Evolutionary conservation across 768 basidiomycete genomes (phyloP), one percentile per base, ranked within the genome.

Genomic region (Suillus variegatus): DNA sequence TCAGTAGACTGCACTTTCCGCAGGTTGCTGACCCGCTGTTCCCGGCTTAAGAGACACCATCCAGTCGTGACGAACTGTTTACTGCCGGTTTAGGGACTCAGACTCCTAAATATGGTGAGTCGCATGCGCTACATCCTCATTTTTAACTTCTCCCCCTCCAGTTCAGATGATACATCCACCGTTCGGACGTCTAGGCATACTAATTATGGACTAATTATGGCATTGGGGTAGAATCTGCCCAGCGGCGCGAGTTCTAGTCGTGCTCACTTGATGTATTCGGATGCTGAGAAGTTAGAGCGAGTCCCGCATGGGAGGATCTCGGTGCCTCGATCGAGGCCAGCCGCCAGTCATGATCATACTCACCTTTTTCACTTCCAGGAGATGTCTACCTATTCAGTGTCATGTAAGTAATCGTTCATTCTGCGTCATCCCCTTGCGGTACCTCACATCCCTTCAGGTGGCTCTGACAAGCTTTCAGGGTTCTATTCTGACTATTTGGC

Each of bases 401-500:
- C 54, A 16, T 38, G 38, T 32, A 56, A 25, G 36, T 18, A 12
- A 32, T 13, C 25, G 7, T 40, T 28, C 16, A 58, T 41, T 18
- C 20, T 41, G 7, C 28, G 16, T 22, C 56, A 63, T 28, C 6
- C 55, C 56, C 56, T 22, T 43, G 56, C 9, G n/a, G 28, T 28
- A 13, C 18, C 40, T 28, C 10, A 22, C 28, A 25, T 40, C 41
- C 55, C 16, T 41, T 22, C 14, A 16, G 25, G 62, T 8, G 32
- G 1, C 10, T 60, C 36, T 22, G 12, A 28, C 41, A 35, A 55
- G 3, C 20, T 36, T 16, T 28, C 25, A 6, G 61, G 5, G 38
- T 36, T 60, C 51, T 61, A 60, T 63, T 60, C 38, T 55, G 20
- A 62, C 35, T 8, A 60, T 55, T 25, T 16, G 9, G 35, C 13